Evolutionary conservation across 129 eudicot species (phyloP).

Genomic region (Escallonia herrerae): DNA sequence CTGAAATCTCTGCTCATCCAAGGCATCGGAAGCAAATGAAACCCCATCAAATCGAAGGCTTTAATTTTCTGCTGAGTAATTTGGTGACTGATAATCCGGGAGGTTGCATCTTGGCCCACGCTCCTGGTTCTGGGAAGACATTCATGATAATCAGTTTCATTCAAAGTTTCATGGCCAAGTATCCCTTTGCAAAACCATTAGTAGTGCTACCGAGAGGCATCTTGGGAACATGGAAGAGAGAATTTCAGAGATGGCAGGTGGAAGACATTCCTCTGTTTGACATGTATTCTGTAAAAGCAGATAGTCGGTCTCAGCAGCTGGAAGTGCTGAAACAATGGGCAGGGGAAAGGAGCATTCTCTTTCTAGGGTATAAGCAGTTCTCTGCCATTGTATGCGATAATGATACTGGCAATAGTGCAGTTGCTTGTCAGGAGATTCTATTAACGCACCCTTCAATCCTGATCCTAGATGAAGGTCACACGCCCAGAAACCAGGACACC

Average conservation of each 20-base stretch:
- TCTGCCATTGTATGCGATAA: conserved; percentile 69
- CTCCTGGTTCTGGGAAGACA: conserved; percentile 98
- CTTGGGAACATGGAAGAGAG: conserved; percentile 75
- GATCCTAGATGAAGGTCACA: conserved; percentile 91
- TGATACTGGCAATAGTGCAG: conserved; percentile 31
- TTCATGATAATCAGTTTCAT: conserved; percentile 93
- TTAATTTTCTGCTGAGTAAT: conserved; percentile 74
- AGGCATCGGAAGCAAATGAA: conserved; percentile 88
- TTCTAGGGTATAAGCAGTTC: conserved; percentile 85
- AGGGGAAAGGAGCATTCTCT: conserved; percentile 53
- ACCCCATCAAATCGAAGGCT: conserved; percentile 94
- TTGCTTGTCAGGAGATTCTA: conserved; percentile 63
- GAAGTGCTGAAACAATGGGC: conserved; percentile 79
- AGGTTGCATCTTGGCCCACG: conserved; percentile 97
- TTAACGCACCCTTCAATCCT: conserved; percentile 59
- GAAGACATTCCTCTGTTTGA: conserved; percentile 71
- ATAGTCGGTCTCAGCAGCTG: conserved; percentile 61
- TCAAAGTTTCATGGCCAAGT: conserved; percentile 82
- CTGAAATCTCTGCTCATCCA: conserved; percentile 74
- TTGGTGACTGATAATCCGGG: conserved; percentile 83
- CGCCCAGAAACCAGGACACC: conserved; percentile 83
- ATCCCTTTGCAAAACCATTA: conserved; percentile 67
- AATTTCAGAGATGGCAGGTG: conserved; percentile 87
- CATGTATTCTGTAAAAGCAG: conserved; percentile 78
- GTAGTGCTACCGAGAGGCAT: conserved; percentile 87